A percentile compares a stretch with the other conserved stretches of the same genome.
Conservation (phyloP, 1,284 basidiomycete genomes). For the Marasmius tenuissimus region DNA sequence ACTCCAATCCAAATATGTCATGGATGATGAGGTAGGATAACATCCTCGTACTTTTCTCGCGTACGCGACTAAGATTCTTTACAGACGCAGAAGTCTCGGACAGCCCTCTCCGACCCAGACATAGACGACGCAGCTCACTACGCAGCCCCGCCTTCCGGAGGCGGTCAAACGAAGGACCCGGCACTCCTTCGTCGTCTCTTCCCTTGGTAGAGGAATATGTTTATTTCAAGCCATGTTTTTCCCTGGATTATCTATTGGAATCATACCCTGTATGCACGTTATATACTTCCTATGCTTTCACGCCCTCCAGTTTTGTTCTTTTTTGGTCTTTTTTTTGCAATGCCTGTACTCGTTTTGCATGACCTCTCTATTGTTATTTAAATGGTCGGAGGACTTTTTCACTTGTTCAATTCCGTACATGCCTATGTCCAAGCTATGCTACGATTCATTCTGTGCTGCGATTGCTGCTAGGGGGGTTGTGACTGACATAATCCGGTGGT, state of each 20-base stretch:
- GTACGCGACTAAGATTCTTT: slow-evolving; percentile 5
- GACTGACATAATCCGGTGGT: not conserved
- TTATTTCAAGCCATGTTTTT: not conserved
- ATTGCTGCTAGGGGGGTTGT: too few species aligned
- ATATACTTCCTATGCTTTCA: not conserved
- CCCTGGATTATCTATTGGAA: not conserved
- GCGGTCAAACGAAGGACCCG: slow-evolving; percentile 32
- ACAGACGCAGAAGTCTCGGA: slow-evolving; percentile 63
- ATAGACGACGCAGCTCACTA: slow-evolving; percentile 38
- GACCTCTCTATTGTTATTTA: too few species aligned
- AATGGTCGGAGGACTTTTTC: too few species aligned
- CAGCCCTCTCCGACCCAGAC: slow-evolving; percentile 48
- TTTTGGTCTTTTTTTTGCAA: too few species aligned
- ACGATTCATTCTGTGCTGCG: too few species aligned
- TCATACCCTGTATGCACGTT: not conserved
- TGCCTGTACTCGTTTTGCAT: too few species aligned
- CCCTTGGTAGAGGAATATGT: slow-evolving; percentile 34
- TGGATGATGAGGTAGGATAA: slow-evolving; percentile 61
- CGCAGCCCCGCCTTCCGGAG: slow-evolving; percentile 17
- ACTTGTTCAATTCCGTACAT: too few species aligned
- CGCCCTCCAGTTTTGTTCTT: too few species aligned
- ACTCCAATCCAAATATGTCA: slow-evolving; percentile 50
- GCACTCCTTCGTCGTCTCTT: slow-evolving; percentile 42
- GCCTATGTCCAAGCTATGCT: too few species aligned
- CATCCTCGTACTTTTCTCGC: not conserved